phyloP scores from a whole-genome alignment of 345 rosid genomes.

The Melastoma malabathricum region DNA sequence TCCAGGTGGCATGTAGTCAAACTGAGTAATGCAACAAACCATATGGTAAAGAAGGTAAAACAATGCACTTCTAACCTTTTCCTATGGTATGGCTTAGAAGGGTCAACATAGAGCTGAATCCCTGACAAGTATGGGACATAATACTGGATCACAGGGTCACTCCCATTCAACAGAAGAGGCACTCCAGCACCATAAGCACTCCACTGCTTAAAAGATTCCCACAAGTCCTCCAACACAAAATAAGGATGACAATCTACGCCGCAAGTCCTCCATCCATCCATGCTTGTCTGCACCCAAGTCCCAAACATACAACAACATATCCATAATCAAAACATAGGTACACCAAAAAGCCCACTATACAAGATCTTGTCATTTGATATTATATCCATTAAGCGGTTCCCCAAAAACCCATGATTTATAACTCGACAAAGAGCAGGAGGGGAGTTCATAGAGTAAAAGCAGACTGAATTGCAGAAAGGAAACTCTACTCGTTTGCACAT shows the following conservation, averaged over 20 bases:
- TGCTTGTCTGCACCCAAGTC: conserved; percentile 27
- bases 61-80: conserved; percentile 6
- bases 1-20: no score
- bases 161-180: conserved; percentile 54
- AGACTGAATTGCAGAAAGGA: no score
- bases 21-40: no score
- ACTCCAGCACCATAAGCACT: conserved; percentile 80
- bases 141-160: conserved; percentile 61
- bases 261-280: conserved; percentile 36
- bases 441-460: no score
- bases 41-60: no score
- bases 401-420: no score
- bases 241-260: conserved; percentile 30
- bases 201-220: conserved; percentile 84
- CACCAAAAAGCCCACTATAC: no score
- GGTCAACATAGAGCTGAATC: conserved; percentile 56
- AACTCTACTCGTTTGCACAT: no score
- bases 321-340: no score
- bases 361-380: no score
- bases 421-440: no score
- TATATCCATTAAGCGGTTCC: no score
- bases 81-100: conserved; percentile 10
- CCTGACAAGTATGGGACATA: conserved; percentile 90
- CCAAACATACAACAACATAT: conserved; percentile 6
- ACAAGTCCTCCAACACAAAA: conserved; percentile 58